A percentile compares a stretch with the other conserved stretches of the same genome.
Evolutionary conservation across 2,329 filamentous ascomycete species (phyloP).

Genomic region (Xylaria digitata): DNA sequence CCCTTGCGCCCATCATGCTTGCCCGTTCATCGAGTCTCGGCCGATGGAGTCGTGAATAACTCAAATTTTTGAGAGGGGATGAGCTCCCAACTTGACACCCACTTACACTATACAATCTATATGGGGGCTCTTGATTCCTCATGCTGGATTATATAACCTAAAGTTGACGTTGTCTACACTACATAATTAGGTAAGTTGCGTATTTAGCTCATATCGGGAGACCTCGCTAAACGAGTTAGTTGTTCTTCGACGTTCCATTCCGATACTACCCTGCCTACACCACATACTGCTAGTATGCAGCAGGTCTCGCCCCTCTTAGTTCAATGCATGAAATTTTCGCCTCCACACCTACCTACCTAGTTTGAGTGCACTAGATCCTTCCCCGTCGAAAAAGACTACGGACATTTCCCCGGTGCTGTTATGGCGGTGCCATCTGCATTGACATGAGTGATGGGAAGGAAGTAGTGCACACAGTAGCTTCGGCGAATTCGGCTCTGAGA

Average conservation of each 20-base stretch:
- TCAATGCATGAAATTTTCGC: slow-evolving; percentile 19
- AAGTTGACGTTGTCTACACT: too few species aligned
- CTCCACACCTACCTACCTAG: too few species aligned
- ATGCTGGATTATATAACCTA: too few species aligned
- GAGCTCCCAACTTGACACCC: not conserved
- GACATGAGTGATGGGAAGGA: slow-evolving; percentile 6
- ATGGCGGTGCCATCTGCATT: slow-evolving; percentile 11
- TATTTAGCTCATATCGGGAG: not conserved
- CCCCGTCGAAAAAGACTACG: not conserved
- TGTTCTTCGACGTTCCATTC: slow-evolving; percentile 3
- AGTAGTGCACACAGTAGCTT: not conserved
- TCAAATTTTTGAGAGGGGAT: not conserved
- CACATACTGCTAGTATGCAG: too few species aligned
- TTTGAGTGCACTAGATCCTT: slow-evolving; percentile 3
- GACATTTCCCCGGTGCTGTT: slow-evolving; percentile 21
- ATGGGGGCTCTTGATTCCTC: too few species aligned
- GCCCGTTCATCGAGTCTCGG: not conserved
- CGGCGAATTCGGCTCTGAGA: slow-evolving; percentile 10
- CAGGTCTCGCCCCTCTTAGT: slow-evolving; percentile 1
- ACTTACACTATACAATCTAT: too few species aligned
- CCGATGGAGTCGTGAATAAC: not conserved
- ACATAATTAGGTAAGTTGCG: not conserved
- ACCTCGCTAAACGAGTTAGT: too few species aligned
- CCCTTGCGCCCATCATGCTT: slow-evolving; percentile 4
- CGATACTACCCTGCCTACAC: not conserved